Evolutionary conservation across 1,284 basidiomycete genomes (phyloP).

Genomic region (Sphaerobolus stellatus): DNA sequence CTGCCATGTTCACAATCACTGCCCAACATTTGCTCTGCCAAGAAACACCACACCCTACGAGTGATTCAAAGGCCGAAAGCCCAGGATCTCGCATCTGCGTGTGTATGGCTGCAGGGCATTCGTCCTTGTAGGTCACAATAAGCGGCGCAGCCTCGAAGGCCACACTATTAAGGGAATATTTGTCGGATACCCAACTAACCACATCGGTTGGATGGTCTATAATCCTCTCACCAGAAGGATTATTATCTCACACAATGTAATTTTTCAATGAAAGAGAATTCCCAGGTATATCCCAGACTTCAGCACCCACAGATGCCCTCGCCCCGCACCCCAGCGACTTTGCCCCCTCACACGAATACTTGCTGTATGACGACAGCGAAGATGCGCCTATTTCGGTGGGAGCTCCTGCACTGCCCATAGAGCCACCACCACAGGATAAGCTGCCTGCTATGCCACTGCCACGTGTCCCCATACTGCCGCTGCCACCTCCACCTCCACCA

Average conservation of each 20-base stretch:
- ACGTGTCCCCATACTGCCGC: too few species aligned
- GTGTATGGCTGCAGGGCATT: constrained; percentile 36
- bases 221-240: constrained; percentile 23
- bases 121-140: constrained; percentile 33
- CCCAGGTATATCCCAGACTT: constrained; percentile 16
- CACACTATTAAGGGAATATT: constrained; percentile 36
- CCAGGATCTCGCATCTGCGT: constrained; percentile 27
- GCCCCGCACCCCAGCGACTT: too few species aligned
- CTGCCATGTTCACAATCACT: constrained; percentile 16
- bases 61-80: constrained; percentile 21
- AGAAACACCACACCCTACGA: background rate
- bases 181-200: constrained; percentile 33
- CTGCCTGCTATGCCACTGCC: too few species aligned
- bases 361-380: too few species aligned
- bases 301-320: too few species aligned
- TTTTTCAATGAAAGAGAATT: constrained; percentile 29
- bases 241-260: constrained; percentile 25
- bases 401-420: too few species aligned
- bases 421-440: too few species aligned
- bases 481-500: too few species aligned
- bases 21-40: constrained; percentile 11
- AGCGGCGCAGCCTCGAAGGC: constrained; percentile 24
- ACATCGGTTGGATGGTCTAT: constrained; percentile 32
- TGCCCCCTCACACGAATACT: too few species aligned
- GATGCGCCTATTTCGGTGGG: too few species aligned